Evolutionary conservation across 2,329 filamentous ascomycete species (phyloP).

Genomic region (Ceratocystis cubensis): DNA sequence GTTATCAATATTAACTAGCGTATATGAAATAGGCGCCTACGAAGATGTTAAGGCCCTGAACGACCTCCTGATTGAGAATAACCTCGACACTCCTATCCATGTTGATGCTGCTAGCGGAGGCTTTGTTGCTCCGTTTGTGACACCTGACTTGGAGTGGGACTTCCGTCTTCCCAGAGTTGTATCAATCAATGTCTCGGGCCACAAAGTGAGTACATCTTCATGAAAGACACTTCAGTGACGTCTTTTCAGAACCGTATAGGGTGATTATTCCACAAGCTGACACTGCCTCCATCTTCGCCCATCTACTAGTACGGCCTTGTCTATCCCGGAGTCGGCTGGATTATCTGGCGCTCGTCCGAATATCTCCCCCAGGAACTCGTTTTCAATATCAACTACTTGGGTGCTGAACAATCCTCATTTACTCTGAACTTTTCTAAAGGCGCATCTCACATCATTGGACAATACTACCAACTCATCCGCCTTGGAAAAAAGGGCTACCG

Average conservation of each 20-base stretch:
- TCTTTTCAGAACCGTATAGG: background rate
- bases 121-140: slow-evolving; percentile 85
- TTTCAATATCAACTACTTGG: slow-evolving; percentile 99
- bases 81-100: slow-evolving; percentile 75
- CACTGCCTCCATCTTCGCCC: background rate
- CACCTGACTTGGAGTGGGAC: slow-evolving; percentile 77
- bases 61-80: slow-evolving; percentile 63
- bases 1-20: background rate
- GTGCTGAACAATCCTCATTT: slow-evolving; percentile 88
- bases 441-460: slow-evolving; percentile 84
- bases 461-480: slow-evolving; percentile 95
- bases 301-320: slow-evolving; percentile 43
- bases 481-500: slow-evolving; percentile 87
- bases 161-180: slow-evolving; percentile 81
- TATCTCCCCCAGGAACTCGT: slow-evolving; percentile 82
- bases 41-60: slow-evolving; percentile 90
- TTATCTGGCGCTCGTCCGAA: slow-evolving; percentile 73
- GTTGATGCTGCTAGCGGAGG: slow-evolving; percentile 87
- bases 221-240: background rate
- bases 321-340: slow-evolving; percentile 90
- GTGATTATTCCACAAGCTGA: background rate
- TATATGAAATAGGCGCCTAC: slow-evolving; percentile 45
- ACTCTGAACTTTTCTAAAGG: slow-evolving; percentile 97
- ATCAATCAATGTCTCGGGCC: slow-evolving; percentile 87
- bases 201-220: slow-evolving; percentile 45